A percentile compares a stretch with the other conserved stretches of the same genome.
These are phyloP conservation scores for Diplosphaera chodatii DNA, from an alignment of 139 green algal genomes.

Conservation along the genomic window DNA sequence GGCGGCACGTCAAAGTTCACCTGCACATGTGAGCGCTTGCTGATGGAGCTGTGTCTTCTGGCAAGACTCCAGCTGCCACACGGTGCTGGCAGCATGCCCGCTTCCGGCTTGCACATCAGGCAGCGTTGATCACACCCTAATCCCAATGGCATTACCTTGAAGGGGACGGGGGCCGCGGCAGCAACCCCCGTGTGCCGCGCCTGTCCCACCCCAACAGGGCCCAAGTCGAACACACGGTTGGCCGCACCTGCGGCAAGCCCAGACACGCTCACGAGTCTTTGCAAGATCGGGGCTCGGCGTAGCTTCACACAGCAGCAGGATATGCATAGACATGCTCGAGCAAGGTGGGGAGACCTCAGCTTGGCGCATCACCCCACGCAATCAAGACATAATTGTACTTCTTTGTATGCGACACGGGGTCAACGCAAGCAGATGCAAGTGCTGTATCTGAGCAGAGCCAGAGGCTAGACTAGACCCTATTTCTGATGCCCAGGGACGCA, in stretches of 20 bases:
- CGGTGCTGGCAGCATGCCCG: neutral
- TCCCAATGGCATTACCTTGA: neutral
- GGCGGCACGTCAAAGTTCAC: neutral
- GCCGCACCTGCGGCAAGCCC: neutral
- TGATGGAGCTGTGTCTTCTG: neutral
- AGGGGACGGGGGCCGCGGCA: neutral
- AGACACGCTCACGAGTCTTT: no score
- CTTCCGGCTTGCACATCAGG: neutral
- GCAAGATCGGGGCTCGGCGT: no score
- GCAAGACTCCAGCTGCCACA: neutral
- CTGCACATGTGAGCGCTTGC: neutral
- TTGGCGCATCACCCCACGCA: no score
- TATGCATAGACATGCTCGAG: no score
- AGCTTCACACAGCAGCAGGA: neutral
- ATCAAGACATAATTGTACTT: no score
- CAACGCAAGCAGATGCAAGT: neutral
- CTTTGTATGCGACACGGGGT: no score
- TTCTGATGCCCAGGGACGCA: constrained; percentile 6
- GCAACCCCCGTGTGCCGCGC: neutral
- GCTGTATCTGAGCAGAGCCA: neutral
- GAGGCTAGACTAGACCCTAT: no score
- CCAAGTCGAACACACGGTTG: neutral
- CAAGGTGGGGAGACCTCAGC: no score
- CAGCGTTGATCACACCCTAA: neutral
- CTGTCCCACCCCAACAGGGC: neutral